phyloP scores from a whole-genome alignment of 768 basidiomycete genomes.

The Roridomyces roridus region DNA sequence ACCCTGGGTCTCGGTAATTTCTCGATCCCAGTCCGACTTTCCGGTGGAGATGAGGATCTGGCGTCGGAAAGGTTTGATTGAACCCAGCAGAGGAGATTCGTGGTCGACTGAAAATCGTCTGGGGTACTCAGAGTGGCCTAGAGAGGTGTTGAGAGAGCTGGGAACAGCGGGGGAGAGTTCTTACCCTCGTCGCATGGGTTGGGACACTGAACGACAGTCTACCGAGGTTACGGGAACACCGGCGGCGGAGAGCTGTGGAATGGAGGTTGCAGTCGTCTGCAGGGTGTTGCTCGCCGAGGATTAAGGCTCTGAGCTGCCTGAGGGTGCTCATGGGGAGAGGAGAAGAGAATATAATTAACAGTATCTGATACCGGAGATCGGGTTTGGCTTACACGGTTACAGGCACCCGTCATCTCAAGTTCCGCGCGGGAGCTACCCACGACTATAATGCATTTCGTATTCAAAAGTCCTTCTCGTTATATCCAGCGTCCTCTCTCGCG shows the following conservation, averaged over 20 bases:
- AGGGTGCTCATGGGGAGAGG: conserved; percentile 43
- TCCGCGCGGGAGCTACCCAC: too few species aligned
- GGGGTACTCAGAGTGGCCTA: conserved; percentile 80
- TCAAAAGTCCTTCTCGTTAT: conserved; percentile 20
- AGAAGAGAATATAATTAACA: conserved; percentile 12
- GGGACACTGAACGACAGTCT: conserved; percentile 76
- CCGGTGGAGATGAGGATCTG: conserved; percentile 92
- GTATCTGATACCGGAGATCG: background rate
- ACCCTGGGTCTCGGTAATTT: conserved; percentile 73
- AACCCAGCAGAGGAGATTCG: conserved; percentile 84
- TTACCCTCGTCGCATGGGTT: conserved; percentile 79
- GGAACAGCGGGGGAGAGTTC: conserved; percentile 28
- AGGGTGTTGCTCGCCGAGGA: conserved; percentile 43
- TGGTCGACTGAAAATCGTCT: conserved; percentile 78
- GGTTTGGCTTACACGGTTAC: too few species aligned
- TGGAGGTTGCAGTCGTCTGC: conserved; percentile 42
- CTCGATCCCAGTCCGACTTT: conserved; percentile 85
- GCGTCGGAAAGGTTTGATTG: conserved; percentile 82
- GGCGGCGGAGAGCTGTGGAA: conserved; percentile 58
- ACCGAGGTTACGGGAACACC: conserved; percentile 69
- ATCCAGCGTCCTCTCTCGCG: conserved; percentile 29
- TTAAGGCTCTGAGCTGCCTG: conserved; percentile 46
- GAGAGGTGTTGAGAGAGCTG: conserved; percentile 34
- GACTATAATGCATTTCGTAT: too few species aligned
- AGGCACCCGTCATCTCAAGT: too few species aligned